Conservation (phyloP, 2,329 filamentous ascomycete species). For the Grosmannia clavigera region DNA sequence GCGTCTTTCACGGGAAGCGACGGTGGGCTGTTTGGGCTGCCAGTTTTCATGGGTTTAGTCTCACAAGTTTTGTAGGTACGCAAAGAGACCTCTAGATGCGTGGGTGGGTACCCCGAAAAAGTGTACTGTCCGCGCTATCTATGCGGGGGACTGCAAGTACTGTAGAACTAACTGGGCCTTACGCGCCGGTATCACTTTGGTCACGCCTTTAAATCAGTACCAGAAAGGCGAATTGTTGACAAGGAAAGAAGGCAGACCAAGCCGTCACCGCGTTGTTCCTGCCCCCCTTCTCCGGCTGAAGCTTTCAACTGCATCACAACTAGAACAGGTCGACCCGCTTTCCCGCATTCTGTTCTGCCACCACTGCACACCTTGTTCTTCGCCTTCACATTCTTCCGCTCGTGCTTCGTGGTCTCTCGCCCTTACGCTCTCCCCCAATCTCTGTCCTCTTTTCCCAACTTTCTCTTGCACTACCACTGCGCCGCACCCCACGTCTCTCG, state of each 20-base stretch:
- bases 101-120: neutral
- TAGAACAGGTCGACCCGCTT: conserved; percentile 10
- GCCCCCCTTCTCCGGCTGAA: neutral
- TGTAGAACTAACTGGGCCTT: neutral
- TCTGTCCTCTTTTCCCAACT: neutral
- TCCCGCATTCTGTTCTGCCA: conserved; percentile 9
- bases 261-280: neutral
- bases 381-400: neutral
- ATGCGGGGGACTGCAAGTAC: neutral
- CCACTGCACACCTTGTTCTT: neutral
- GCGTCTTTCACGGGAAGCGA: neutral
- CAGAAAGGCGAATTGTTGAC: conserved; percentile 2
- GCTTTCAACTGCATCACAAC: conserved; percentile 4
- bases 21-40: neutral
- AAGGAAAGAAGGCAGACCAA: neutral
- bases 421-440: neutral
- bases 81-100: neutral
- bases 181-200: neutral
- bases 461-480: conserved; percentile 1
- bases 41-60: neutral
- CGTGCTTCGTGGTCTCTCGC: neutral
- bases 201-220: neutral
- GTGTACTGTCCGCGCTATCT: neutral
- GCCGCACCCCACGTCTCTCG: conserved; percentile 11
- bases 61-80: neutral